These are phyloP conservation scores for Miscanthus sacchariflorus DNA, from an alignment of 202 grass and related monocot genomes.

Conservation along the genomic window DNA sequence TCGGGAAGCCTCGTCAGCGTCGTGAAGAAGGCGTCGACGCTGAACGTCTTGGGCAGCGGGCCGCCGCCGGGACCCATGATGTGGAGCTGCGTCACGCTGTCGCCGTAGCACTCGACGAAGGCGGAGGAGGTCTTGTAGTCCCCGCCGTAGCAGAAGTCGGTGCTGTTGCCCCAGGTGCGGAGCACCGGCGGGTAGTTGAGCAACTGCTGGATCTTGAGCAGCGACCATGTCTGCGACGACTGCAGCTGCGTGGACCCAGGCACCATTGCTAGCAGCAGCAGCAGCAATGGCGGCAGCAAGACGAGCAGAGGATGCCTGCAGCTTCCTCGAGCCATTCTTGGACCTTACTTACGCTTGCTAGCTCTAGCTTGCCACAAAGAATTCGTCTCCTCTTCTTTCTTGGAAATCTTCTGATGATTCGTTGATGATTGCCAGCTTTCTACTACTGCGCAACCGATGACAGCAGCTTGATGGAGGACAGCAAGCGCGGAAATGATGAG, in stretches of 20 bases:
- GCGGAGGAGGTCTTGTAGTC: constrained; percentile 62
- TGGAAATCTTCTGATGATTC: constrained; percentile 12
- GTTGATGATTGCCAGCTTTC: constrained; percentile 13
- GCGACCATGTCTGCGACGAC: constrained; percentile 82
- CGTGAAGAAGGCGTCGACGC: constrained; percentile 81
- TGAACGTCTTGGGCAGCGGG: constrained; percentile 60
- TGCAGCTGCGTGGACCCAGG: constrained; percentile 60
- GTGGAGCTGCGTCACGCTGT: constrained; percentile 79
- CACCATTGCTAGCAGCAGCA: constrained; percentile 52
- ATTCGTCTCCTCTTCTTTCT: constrained; percentile 6
- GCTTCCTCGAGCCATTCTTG: constrained; percentile 53
- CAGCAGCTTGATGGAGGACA: not conserved
- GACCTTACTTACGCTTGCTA: not conserved
- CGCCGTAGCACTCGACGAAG: constrained; percentile 78
- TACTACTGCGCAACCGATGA: not conserved
- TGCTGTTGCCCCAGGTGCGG: constrained; percentile 59
- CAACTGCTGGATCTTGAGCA: constrained; percentile 75
- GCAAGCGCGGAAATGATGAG: constrained; percentile 4
- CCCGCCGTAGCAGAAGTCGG: constrained; percentile 80
- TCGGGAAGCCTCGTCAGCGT: constrained; percentile 79
- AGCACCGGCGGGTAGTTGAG: constrained; percentile 74
- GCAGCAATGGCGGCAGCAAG: constrained; percentile 62
- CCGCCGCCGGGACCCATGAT: constrained; percentile 57
- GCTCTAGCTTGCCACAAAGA: constrained; percentile 5
- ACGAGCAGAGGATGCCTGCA: constrained; percentile 44